These are phyloP conservation scores for Colletotrichum sp. DNA, from an alignment of 2,329 filamentous ascomycete genomes.

Conservation along the genomic window DNA sequence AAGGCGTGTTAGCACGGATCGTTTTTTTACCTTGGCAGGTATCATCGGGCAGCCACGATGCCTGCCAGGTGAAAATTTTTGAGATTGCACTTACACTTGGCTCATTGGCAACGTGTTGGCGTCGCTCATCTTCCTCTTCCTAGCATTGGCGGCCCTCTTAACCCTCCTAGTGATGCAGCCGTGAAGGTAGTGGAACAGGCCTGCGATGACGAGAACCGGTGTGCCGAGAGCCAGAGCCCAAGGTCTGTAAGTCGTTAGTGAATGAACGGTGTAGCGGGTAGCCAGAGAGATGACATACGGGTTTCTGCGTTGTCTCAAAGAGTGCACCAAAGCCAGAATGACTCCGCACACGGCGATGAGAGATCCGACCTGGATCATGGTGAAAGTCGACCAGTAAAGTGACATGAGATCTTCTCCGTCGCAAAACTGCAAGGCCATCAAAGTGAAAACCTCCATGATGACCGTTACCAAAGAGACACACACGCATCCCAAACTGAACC, in stretches of 20 bases:
- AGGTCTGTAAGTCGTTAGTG: conserved; percentile 36
- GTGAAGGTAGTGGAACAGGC: conserved; percentile 54
- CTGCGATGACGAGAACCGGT: conserved; percentile 63
- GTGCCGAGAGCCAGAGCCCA: conserved; percentile 67
- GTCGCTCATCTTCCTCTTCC: conserved; percentile 27
- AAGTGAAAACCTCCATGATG: conserved; percentile 59
- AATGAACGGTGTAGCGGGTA: neutral
- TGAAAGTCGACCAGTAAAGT: conserved; percentile 67
- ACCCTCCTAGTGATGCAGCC: conserved; percentile 41
- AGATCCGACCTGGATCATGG: conserved; percentile 62
- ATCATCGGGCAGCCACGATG: conserved; percentile 11
- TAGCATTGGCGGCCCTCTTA: conserved; percentile 29
- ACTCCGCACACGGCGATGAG: conserved; percentile 64
- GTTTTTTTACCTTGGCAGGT: conserved; percentile 15
- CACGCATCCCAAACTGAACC: conserved; percentile 49
- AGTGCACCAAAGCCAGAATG: conserved; percentile 56
- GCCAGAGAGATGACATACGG: conserved; percentile 44
- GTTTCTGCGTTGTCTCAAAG: conserved; percentile 52
- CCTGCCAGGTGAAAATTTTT: neutral
- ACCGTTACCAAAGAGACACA: conserved; percentile 47
- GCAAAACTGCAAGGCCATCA: conserved; percentile 62
- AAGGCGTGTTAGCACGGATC: conserved; percentile 21
- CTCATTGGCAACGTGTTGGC: conserved; percentile 40
- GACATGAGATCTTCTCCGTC: conserved; percentile 65
- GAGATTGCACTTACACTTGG: conserved; percentile 43